These are phyloP conservation scores for Quercus parvula DNA, from an alignment of 306 rosid genomes.

Conservation along the genomic window DNA sequence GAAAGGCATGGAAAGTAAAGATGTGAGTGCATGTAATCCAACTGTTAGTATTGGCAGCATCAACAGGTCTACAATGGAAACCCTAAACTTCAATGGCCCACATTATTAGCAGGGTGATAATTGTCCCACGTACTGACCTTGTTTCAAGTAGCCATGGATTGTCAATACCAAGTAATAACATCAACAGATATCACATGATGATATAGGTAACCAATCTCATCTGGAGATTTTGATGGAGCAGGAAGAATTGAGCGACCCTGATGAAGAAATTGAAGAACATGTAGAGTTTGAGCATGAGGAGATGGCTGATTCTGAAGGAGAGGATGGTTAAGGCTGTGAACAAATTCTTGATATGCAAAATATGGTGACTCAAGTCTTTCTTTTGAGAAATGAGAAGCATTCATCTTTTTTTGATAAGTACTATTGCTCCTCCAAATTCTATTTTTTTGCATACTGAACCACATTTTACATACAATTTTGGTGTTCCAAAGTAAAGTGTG, in stretches of 20 bases:
- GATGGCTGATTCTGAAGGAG: constrained; percentile 97
- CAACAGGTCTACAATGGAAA: constrained; percentile 22
- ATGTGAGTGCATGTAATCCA: constrained; percentile 28
- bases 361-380: constrained; percentile 45
- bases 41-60: constrained; percentile 22
- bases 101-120: constrained; percentile 33
- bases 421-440: not conserved
- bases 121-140: constrained; percentile 28
- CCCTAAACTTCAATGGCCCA: constrained; percentile 27
- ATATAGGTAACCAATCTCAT: constrained; percentile 67
- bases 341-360: constrained; percentile 44
- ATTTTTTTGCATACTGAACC: not conserved
- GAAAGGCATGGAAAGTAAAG: constrained; percentile 35
- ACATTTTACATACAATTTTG: not conserved
- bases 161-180: constrained; percentile 34
- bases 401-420: not conserved
- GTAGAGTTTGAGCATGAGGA: constrained; percentile 96
- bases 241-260: constrained; percentile 90
- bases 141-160: constrained; percentile 37
- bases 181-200: constrained; percentile 39
- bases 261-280: constrained; percentile 87
- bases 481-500: not conserved
- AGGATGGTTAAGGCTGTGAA: constrained; percentile 72
- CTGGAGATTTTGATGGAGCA: constrained; percentile 92
- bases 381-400: constrained; percentile 4